Evolutionary conservation across 331 rosid genomes (phyloP).

Genomic region (Malus hybrid): DNA sequence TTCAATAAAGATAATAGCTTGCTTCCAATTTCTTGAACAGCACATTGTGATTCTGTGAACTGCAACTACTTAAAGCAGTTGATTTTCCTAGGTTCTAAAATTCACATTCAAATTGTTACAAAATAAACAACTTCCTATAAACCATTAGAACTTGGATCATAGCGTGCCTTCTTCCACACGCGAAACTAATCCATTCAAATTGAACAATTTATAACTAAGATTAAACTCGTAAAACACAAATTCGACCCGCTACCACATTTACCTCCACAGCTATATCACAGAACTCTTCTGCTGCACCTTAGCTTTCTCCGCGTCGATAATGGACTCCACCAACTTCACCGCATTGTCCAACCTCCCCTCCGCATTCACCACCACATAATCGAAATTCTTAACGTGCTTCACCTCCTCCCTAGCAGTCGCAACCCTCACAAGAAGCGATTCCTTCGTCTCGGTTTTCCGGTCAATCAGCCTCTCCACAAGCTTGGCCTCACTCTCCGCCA

Average conservation of each 20-base stretch:
- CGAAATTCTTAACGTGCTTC: constrained; percentile 62
- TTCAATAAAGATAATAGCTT: neutral
- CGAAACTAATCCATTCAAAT: neutral
- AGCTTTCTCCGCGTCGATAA: constrained; percentile 86
- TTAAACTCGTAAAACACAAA: neutral
- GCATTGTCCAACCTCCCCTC: constrained; percentile 80
- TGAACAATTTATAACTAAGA: neutral
- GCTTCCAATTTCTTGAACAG: neutral
- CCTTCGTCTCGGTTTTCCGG: constrained; percentile 75
- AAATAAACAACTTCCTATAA: neutral
- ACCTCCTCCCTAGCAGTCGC: constrained; percentile 88
- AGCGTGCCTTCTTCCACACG: neutral
- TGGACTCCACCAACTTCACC: constrained; percentile 58
- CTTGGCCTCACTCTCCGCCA: constrained; percentile 74
- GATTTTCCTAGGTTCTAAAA: neutral
- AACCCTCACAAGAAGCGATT: constrained; percentile 66
- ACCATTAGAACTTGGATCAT: neutral
- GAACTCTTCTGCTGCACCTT: constrained; percentile 65
- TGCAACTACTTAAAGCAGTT: neutral
- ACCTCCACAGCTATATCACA: constrained; percentile 20
- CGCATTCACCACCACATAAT: constrained; percentile 81
- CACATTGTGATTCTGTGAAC: neutral
- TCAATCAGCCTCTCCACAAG: constrained; percentile 20
- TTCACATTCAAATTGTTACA: neutral
- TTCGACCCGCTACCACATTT: neutral